Base-by-base conservation (phyloP, 805 yeast genomes). In the Ogataea angusta region DNA sequence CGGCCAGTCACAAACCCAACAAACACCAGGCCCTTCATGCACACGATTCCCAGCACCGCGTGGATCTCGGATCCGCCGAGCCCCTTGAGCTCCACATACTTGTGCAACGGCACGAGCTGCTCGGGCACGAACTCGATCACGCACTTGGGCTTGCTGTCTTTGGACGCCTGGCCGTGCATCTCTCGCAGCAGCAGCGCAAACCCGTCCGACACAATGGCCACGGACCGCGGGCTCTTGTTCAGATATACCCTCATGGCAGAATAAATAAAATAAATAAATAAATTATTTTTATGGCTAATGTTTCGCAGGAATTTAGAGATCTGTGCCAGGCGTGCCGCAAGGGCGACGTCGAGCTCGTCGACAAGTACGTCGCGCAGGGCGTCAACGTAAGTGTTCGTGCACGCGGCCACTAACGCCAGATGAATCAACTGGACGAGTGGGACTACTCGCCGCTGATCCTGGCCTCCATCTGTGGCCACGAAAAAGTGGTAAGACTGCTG, bases 391-490 rank as follows among this genome's bases (percentile, higher is more conserved):
- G 68, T 63, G 26, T 18, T n/a, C 10, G 13, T 14, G 9, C 10
- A 4, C n/a, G 24, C 10, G 5, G n/a, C 17, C 26, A 12, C 36
- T 22, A 28, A 29, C 33, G 9, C n/a, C 14, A 56, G 59, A 34
- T 52, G 35, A 64, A 78, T 53, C 72, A 65, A 39, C 75, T 77
- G 24, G 95, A 85, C 56, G 77, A 74, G 47, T 85, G 82, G 74
- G 85, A 85, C 57, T 79, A 82, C 54, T 74, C 89, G 2, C 93
- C 95, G 1, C 66, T 85, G 43, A 80, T 82, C 43, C 63, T 85
- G 18, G 86, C 88, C 6, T 76, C 85, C 13, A 55, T 85, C 10
- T 85, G 95, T 64, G 95, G 95, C 0, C 91, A 85, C 57, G 71
- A 70, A 45, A 66, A 64, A 1, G 70, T 85, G 4, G 93, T 85